These are phyloP conservation scores for Acacia confusa DNA, from an alignment of 306 rosid genomes.

Conservation along the genomic window DNA sequence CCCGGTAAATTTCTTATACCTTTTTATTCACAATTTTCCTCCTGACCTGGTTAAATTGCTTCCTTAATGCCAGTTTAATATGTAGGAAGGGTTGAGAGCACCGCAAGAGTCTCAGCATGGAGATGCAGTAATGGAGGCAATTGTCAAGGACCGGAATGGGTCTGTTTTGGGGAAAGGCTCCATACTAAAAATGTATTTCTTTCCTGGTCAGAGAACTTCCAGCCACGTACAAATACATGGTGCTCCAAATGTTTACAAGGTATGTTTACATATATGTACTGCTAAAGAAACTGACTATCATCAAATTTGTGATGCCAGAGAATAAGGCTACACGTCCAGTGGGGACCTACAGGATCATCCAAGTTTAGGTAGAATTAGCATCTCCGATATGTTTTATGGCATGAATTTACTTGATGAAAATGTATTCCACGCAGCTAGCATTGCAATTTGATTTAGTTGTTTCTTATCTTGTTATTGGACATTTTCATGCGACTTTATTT, in stretches of 20 bases:
- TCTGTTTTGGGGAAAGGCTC: slow-evolving; percentile 87
- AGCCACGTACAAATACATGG: slow-evolving; percentile 77
- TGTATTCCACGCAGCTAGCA: slow-evolving; percentile 8
- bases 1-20: slow-evolving; percentile 56
- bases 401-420: slow-evolving; percentile 19
- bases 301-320: slow-evolving; percentile 46
- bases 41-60: slow-evolving; percentile 20
- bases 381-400: slow-evolving; percentile 32
- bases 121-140: slow-evolving; percentile 90
- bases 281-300: slow-evolving; percentile 35
- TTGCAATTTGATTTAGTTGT: slow-evolving; percentile 13
- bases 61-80: slow-evolving; percentile 36
- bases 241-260: slow-evolving; percentile 89
- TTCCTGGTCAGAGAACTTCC: slow-evolving; percentile 94
- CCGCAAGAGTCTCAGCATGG: slow-evolving; percentile 90
- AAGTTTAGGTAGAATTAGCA: slow-evolving; percentile 44
- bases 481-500: not conserved
- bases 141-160: slow-evolving; percentile 72
- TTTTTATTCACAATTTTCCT: not conserved
- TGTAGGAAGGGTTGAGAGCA: slow-evolving; percentile 80
- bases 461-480: slow-evolving; percentile 23
- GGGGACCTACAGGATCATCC: slow-evolving; percentile 43
- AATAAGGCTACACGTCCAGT: slow-evolving; percentile 45
- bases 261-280: slow-evolving; percentile 37
- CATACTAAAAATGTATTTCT: slow-evolving; percentile 89